phyloP scores from a whole-genome alignment of 2,329 filamentous ascomycete species.

The Cordyceps farinosa region DNA sequence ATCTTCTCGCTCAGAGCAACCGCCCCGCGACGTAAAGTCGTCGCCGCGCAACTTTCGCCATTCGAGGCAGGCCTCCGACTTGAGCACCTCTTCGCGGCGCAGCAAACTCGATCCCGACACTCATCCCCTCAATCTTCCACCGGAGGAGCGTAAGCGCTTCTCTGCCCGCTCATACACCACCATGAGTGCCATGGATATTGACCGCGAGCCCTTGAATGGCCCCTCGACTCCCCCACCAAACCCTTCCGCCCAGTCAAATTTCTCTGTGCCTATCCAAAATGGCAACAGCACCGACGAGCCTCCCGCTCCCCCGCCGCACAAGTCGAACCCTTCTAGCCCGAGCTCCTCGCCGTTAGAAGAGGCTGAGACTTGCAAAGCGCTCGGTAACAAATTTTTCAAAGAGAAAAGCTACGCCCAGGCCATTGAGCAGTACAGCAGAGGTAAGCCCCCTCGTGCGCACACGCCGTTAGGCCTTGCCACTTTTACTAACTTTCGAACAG shows the following conservation, averaged over 20 bases:
- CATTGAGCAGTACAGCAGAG: slow-evolving; percentile 92
- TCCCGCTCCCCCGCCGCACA: slow-evolving; percentile 70
- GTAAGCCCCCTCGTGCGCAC: slow-evolving; percentile 46
- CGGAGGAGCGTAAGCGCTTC: slow-evolving; percentile 78
- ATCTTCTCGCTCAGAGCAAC: slow-evolving; percentile 28
- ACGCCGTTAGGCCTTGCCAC: background rate
- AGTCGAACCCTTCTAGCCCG: slow-evolving; percentile 59
- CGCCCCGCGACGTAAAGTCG: slow-evolving; percentile 27
- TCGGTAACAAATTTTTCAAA: slow-evolving; percentile 97
- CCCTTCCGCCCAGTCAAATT: slow-evolving; percentile 41
- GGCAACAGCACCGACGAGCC: slow-evolving; percentile 42
- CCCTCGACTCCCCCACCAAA: slow-evolving; percentile 51
- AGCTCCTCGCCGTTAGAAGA: slow-evolving; percentile 60
- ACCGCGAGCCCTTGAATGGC: slow-evolving; percentile 57
- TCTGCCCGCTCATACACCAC: slow-evolving; percentile 60
- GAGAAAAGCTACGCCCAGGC: slow-evolving; percentile 84
- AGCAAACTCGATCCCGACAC: slow-evolving; percentile 63
- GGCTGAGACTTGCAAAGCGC: slow-evolving; percentile 85
- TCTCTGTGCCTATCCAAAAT: slow-evolving; percentile 52
- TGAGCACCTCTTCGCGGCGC: slow-evolving; percentile 44
- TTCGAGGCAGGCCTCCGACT: slow-evolving; percentile 48
- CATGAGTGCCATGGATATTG: slow-evolving; percentile 72
- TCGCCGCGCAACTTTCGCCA: slow-evolving; percentile 42
- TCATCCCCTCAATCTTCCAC: slow-evolving; percentile 86
- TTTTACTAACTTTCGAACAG: slow-evolving; percentile 47